Percentiles rank a stretch among this genome's conserved stretches.
phyloP scores from a whole-genome alignment of 2,329 filamentous ascomycete species.

The Cladosporium sp. region DNA sequence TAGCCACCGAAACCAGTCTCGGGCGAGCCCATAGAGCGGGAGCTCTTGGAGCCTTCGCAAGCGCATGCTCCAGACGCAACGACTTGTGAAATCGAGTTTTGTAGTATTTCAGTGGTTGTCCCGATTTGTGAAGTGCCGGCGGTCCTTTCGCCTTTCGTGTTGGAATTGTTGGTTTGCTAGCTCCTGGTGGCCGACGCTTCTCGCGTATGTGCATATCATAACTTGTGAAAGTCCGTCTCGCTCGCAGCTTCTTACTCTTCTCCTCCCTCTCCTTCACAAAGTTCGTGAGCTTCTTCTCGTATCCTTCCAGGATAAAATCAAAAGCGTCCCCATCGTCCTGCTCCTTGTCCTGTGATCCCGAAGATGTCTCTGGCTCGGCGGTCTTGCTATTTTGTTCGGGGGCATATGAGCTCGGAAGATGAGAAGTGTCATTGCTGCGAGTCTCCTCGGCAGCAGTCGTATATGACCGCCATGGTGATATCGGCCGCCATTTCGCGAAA shows the following conservation, averaged over 20 bases:
- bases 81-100: neutral
- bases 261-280: too few species aligned
- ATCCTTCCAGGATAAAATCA: slow-evolving; percentile 19
- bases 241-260: neutral
- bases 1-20: slow-evolving; percentile 3
- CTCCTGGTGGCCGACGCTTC: neutral
- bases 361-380: neutral
- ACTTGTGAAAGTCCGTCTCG: neutral
- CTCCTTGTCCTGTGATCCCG: neutral
- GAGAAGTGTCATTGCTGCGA: neutral
- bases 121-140: neutral
- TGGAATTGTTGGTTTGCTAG: neutral
- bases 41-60: neutral
- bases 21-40: slow-evolving; percentile 3
- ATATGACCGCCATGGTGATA: slow-evolving; percentile 24
- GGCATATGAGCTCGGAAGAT: neutral
- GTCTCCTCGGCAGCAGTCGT: slow-evolving; percentile 16
- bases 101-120: neutral
- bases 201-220: slow-evolving; percentile 4
- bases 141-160: neutral
- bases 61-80: slow-evolving; percentile 7
- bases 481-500: slow-evolving; percentile 4
- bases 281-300: slow-evolving; percentile 1
- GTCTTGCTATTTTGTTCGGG: neutral
- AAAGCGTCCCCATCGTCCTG: slow-evolving; percentile 7